Base-by-base conservation (phyloP, 129 eudicot species). In the Scalesia atractyloides region DNA sequence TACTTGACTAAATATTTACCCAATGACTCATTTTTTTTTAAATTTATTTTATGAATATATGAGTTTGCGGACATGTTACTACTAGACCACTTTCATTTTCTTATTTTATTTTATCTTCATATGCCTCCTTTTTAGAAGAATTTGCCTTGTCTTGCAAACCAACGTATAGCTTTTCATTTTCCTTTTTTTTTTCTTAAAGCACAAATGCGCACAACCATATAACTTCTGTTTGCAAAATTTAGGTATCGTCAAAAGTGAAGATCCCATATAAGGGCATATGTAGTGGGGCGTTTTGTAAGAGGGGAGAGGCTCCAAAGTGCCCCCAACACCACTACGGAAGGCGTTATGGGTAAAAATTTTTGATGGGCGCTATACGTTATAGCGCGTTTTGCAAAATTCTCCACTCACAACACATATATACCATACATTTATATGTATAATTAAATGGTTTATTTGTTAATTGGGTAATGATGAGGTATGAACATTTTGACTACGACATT, bases 61-160 rank as follows among this genome's bases (percentile, higher is more conserved):
- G 43, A 51, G 63, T 58, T 76, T 68, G 80, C 80, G 41, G 80
- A 15, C 33, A 58, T 76, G 62, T 69, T 48, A 76, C 75, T 76
- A 51, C 75, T 76, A 1, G 5, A 69, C 43, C 9, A 39, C 44
- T 44, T 64, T 41, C n/a, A 9, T 20, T 22, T 43, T 13, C 20
- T 47, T 26, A 11, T 47, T 37, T 37, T 33, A 59, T 46, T 46
- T 19, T 15, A 41, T 51, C 26, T 26, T 13, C 5, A 34, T 7
- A 50, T 36, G 9, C 65, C 72, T 37, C 26, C 70, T 77, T 77
- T 69, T 69, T 37, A 39, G 74, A 77, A 48, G 64, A 76, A 34
- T 51, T 39, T 69, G 76, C 64, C 81, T 77, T 77, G 22, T 60
- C 20, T 69, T 49, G 52, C 70, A 77, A 77, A 69, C 69, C 70